Conservation (phyloP, 2,329 filamentous ascomycete genomes). For the Bipolaris sorokiniana region DNA sequence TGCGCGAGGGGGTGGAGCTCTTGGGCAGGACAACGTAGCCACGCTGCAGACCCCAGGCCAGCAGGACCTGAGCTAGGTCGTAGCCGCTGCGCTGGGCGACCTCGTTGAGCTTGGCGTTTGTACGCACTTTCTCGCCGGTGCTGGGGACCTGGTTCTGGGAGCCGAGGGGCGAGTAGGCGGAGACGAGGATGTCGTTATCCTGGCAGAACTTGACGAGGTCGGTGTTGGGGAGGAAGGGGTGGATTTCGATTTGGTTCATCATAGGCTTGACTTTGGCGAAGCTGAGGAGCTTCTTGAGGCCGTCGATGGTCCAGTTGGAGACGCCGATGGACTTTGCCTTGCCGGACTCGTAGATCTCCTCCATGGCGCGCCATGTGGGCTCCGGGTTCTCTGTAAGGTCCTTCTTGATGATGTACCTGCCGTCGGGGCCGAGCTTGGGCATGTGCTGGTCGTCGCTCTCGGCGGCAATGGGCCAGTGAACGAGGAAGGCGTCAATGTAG, state of each 20-base stretch:
- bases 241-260: constrained; percentile 77
- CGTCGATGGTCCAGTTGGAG: constrained; percentile 72
- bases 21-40: constrained; percentile 55
- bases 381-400: constrained; percentile 70
- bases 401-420: constrained; percentile 68
- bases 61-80: constrained; percentile 78
- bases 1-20: constrained; percentile 50
- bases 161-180: constrained; percentile 71
- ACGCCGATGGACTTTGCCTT: constrained; percentile 71
- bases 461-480: constrained; percentile 64
- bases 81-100: constrained; percentile 76
- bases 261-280: constrained; percentile 71
- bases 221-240: constrained; percentile 73
- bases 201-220: constrained; percentile 65
- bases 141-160: constrained; percentile 72
- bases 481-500: constrained; percentile 74
- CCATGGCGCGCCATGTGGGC: constrained; percentile 71
- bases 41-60: constrained; percentile 84
- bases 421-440: constrained; percentile 62
- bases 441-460: constrained; percentile 60
- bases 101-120: constrained; percentile 69
- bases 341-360: constrained; percentile 66
- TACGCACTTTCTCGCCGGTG: constrained; percentile 71
- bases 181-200: constrained; percentile 64
- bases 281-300: constrained; percentile 70